Percentiles rank a stretch among this genome's conserved stretches.
phyloP scores from a whole-genome alignment of 495 filamentous ascomycete genomes.

The Rhypophila decipiens region DNA sequence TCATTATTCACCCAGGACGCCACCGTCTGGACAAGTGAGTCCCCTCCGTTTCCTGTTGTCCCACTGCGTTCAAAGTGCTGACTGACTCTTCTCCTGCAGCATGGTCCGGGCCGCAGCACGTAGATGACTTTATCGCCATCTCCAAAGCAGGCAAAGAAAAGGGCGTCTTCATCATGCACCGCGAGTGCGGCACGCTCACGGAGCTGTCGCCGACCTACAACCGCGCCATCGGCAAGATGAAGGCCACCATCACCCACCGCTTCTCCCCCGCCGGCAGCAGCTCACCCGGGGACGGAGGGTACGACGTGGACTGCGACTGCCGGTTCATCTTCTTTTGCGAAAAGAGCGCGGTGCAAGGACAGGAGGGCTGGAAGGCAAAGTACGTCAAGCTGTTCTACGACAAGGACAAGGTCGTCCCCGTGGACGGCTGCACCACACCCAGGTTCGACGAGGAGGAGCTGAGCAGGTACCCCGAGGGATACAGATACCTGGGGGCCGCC shows the following conservation, averaged over 20 bases:
- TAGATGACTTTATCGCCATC: constrained; percentile 52
- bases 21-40: constrained; percentile 53
- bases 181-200: constrained; percentile 55
- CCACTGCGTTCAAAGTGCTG: neutral
- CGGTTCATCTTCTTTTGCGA: constrained; percentile 59
- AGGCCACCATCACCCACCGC: constrained; percentile 63
- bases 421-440: constrained; percentile 47
- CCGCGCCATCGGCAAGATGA: constrained; percentile 66
- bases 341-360: constrained; percentile 25
- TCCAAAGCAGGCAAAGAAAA: constrained; percentile 54
- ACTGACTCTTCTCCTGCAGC: constrained; percentile 20
- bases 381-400: constrained; percentile 63
- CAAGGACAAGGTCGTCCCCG: constrained; percentile 60
- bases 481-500: constrained; percentile 48
- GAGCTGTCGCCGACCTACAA: constrained; percentile 41
- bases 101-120: constrained; percentile 49
- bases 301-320: constrained; percentile 57
- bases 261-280: constrained; percentile 44
- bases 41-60: neutral
- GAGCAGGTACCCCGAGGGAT: constrained; percentile 46
- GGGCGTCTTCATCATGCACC: constrained; percentile 64
- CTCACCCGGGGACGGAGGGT: constrained; percentile 12
- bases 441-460: constrained; percentile 42
- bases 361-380: constrained; percentile 48
- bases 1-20: constrained; percentile 54